Evolutionary conservation across 305 asterid genomes (phyloP).

Genomic region (Rubia peregrina): DNA sequence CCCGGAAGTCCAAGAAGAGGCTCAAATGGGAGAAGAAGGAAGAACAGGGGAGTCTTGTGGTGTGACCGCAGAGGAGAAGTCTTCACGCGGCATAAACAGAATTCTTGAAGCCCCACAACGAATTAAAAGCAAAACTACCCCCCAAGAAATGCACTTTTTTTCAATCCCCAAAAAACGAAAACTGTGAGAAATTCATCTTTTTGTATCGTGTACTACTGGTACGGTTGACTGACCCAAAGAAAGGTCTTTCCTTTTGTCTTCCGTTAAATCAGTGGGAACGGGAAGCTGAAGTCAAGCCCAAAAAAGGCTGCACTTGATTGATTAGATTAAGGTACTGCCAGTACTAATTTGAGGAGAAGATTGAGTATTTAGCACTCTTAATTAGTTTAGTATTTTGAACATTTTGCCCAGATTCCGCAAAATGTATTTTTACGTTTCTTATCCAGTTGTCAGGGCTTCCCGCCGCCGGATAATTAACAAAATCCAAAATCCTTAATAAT

Average conservation of each 20-base stretch:
- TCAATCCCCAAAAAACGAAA: background rate
- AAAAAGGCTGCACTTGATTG: background rate
- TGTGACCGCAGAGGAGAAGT: constrained; percentile 11
- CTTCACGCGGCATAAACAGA: constrained; percentile 22
- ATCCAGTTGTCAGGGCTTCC: background rate
- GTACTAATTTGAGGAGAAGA: background rate
- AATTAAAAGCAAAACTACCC: background rate
- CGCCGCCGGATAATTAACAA: background rate
- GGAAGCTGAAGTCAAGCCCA: background rate
- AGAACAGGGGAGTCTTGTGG: constrained; percentile 1
- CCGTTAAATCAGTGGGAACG: constrained; percentile 2
- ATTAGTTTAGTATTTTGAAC: background rate
- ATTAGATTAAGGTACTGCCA: background rate
- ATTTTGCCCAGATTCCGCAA: background rate
- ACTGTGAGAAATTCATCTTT: background rate
- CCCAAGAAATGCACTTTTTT: background rate
- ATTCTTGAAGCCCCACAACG: background rate
- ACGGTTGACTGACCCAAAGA: background rate
- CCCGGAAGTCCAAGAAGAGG: background rate
- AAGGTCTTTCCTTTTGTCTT: background rate
- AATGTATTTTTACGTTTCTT: constrained; percentile 1
- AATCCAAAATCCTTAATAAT: background rate
- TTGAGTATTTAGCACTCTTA: background rate
- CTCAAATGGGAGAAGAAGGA: constrained; percentile 3
- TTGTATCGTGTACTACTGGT: background rate